A percentile compares a stretch with the other conserved stretches of the same genome.
These are phyloP conservation scores for Vinca minor DNA, from an alignment of 257 asterid genomes.

Conservation along the genomic window DNA sequence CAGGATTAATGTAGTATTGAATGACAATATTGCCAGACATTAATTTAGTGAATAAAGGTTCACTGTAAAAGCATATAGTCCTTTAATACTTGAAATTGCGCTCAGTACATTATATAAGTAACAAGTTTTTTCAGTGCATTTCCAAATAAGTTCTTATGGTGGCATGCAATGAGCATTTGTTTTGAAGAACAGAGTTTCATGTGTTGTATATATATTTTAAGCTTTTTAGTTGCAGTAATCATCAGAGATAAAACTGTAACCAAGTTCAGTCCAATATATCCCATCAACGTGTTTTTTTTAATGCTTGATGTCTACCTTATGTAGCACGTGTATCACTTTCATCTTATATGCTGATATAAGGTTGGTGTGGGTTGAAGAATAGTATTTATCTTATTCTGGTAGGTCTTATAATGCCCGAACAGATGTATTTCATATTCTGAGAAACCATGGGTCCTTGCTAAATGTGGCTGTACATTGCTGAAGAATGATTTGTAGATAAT, in stretches of 20 bases:
- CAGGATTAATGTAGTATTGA: background rate
- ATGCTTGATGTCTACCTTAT: background rate
- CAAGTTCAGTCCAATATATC: background rate
- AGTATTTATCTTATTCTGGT: background rate
- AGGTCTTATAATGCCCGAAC: background rate
- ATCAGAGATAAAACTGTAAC: background rate
- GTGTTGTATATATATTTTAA: background rate
- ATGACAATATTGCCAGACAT: background rate
- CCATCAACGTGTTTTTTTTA: background rate
- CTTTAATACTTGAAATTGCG: constrained; percentile 1
- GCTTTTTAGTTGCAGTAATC: background rate
- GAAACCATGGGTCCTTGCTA: background rate
- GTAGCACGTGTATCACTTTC: background rate
- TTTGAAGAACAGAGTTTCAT: background rate
- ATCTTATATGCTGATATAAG: background rate
- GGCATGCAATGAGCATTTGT: background rate
- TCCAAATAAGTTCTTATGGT: background rate
- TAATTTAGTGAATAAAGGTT: background rate
- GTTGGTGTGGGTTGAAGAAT: background rate
- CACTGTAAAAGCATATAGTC: background rate
- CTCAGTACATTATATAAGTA: background rate
- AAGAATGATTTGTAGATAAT: background rate
- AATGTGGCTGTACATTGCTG: background rate
- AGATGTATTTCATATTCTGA: background rate
- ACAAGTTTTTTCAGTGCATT: background rate